phyloP scores from a whole-genome alignment of 2,329 filamentous ascomycete genomes.

The Talaromyces sp. region DNA sequence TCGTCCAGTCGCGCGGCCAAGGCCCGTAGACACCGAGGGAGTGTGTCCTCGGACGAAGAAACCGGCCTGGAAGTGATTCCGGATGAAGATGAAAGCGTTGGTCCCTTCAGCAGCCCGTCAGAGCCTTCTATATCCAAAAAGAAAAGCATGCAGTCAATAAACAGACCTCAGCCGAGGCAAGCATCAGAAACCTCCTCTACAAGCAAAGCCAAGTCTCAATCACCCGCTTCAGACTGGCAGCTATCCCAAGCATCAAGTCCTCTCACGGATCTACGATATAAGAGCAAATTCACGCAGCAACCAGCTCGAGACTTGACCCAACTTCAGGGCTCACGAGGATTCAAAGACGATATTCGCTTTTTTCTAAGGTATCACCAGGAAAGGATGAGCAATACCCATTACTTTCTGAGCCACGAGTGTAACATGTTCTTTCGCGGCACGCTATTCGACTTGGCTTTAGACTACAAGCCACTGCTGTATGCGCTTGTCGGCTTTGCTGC shows the following conservation, averaged over 20 bases:
- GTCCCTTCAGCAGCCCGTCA: conserved; percentile 20
- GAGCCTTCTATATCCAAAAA: conserved; percentile 21
- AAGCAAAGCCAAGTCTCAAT: conserved; percentile 42
- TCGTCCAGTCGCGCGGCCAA: conserved; percentile 39
- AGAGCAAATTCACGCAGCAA: conserved; percentile 2
- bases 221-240: conserved; percentile 47
- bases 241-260: conserved; percentile 24
- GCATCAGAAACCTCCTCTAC: conserved; percentile 31
- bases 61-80: conserved; percentile 40
- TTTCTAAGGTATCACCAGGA: conserved; percentile 75
- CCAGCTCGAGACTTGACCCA: conserved; percentile 18
- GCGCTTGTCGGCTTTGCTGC: conserved; percentile 83
- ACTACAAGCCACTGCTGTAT: conserved; percentile 76
- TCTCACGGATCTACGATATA: conserved; percentile 1
- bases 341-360: conserved; percentile 64
- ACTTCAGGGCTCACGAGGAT: conserved; percentile 20
- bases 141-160: conserved; percentile 24
- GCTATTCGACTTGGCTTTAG: conserved; percentile 66
- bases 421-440: conserved; percentile 68
- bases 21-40: conserved; percentile 38
- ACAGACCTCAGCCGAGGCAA: conserved; percentile 22
- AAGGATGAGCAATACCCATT: conserved; percentile 75
- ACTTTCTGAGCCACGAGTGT: conserved; percentile 67
- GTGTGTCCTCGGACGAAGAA: conserved; percentile 48
- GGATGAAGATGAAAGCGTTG: conserved; percentile 35